Evolutionary conservation across 1,284 basidiomycete genomes (phyloP), one percentile per base, ranked within the genome.

Genomic region (Crocinoboletus sp.): DNA sequence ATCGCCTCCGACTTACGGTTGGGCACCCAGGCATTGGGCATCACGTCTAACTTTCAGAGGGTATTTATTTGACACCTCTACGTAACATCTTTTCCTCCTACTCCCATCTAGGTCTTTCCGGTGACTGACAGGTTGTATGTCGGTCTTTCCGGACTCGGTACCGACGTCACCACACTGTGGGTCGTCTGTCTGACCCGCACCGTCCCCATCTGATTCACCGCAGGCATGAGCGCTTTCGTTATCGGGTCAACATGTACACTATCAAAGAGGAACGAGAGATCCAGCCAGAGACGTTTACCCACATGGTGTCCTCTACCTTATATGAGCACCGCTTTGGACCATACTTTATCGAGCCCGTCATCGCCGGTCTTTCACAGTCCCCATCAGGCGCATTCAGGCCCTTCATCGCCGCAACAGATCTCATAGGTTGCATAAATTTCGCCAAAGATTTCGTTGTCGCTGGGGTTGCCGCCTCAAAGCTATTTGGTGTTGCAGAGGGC

Each of bases 191-290:
- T 43, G 36, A 42, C 43, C 16, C 31, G n/a, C 34, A 29, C 32
- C 32, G n/a, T 15, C 45, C 28, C 32, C 38, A 22, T 46, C 41
- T 49, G 49, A 56, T 19, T 44, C 40, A 37, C 38, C 41, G 13
- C 54, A 94, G 91, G 54, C 84, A 82, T 54, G 92, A 97, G 67
- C 80, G 83, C 43, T 85, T 97, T 60, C 83, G 96, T 45, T 96
- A 90, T 71, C 80, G 94, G 50, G 86, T 96, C 48, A 99, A 99
- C 74, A 96, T 99, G 91, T 99, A 98, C 73, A 90, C 91, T 38
- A 97, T 99, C 80, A 99, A 99, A 72, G 96, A 99, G 67, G 95
- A 98, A 65, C 82, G 96, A 49, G 88, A 94, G 59, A 97, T 99
- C 61, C 86, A 94, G 57, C 96, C 96, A 37, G 85, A 94, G 71